phyloP scores from a whole-genome alignment of 176 grass and related monocot species.

The Chloris gayana region DNA sequence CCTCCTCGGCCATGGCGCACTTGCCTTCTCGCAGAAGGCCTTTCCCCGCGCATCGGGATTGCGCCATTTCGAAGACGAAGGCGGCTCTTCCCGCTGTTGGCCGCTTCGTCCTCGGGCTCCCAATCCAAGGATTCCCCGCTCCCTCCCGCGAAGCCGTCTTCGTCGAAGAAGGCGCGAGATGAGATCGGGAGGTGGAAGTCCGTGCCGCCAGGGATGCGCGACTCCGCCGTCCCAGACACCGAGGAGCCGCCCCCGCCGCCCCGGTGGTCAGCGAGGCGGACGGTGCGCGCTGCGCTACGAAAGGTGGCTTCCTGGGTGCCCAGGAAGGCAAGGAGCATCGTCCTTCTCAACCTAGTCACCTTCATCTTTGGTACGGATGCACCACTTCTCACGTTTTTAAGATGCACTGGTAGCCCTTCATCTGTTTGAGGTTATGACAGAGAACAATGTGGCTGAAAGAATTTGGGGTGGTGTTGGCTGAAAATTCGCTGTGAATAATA shows the following conservation, averaged over 20 bases:
- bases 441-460: background rate
- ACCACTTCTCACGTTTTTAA: background rate
- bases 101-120: constrained; percentile 3
- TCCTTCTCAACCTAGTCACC: constrained; percentile 52
- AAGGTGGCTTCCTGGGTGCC: constrained; percentile 38
- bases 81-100: background rate
- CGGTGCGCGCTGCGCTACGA: constrained; percentile 22
- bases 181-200: constrained; percentile 23
- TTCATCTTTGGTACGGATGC: constrained; percentile 47
- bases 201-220: constrained; percentile 34
- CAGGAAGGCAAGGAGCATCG: constrained; percentile 47
- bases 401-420: background rate
- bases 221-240: background rate
- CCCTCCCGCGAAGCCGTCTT: background rate
- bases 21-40: background rate
- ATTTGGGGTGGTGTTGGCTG: background rate
- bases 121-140: background rate
- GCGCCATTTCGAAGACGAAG: background rate
- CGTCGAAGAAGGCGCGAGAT: background rate
- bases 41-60: background rate
- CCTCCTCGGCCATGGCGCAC: constrained; percentile 34
- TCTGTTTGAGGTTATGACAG: constrained; percentile 35
- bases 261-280: constrained; percentile 21
- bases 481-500: too few relatives aligned
- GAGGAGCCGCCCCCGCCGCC: background rate